Percentiles rank a stretch among this genome's conserved stretches.
Conservation (phyloP, 768 basidiomycete genomes). For the Cubamyces sp. region DNA sequence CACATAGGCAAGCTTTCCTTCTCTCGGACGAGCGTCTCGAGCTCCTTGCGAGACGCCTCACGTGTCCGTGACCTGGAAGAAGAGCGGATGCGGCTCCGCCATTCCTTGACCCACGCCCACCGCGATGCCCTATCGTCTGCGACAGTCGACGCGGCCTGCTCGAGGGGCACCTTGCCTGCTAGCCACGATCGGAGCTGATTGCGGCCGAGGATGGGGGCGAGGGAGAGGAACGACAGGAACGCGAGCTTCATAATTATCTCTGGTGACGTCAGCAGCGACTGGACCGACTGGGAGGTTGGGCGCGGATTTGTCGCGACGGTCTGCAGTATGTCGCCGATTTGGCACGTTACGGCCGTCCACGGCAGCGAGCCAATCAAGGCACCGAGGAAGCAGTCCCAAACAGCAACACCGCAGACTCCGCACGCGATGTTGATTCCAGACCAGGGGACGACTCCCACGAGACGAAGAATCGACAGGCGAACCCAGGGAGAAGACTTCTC, state of each 20-base stretch:
- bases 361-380: slow-evolving; percentile 84
- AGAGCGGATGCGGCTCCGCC: slow-evolving; percentile 62
- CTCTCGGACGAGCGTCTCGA: slow-evolving; percentile 58
- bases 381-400: slow-evolving; percentile 77
- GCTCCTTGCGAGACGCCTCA: slow-evolving; percentile 47
- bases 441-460: slow-evolving; percentile 95
- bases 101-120: slow-evolving; percentile 73
- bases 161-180: slow-evolving; percentile 31
- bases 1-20: slow-evolving; percentile 42
- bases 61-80: slow-evolving; percentile 55
- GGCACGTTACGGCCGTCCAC: slow-evolving; percentile 90
- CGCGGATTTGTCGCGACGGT: slow-evolving; percentile 76
- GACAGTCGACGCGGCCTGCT: slow-evolving; percentile 6
- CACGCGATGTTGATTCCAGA: slow-evolving; percentile 96
- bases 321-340: slow-evolving; percentile 89
- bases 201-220: slow-evolving; percentile 84
- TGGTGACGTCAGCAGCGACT: slow-evolving; percentile 82
- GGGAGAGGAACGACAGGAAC: slow-evolving; percentile 79
- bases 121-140: slow-evolving; percentile 47
- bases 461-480: slow-evolving; percentile 82
- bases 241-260: slow-evolving; percentile 83
- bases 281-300: slow-evolving; percentile 76
- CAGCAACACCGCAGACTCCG: slow-evolving; percentile 83
- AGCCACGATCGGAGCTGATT: slow-evolving; percentile 66
- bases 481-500: slow-evolving; percentile 63